These are phyloP conservation scores for Pseudozyma sp. DNA, from an alignment of 1,284 basidiomycete genomes.

Conservation along the genomic window DNA sequence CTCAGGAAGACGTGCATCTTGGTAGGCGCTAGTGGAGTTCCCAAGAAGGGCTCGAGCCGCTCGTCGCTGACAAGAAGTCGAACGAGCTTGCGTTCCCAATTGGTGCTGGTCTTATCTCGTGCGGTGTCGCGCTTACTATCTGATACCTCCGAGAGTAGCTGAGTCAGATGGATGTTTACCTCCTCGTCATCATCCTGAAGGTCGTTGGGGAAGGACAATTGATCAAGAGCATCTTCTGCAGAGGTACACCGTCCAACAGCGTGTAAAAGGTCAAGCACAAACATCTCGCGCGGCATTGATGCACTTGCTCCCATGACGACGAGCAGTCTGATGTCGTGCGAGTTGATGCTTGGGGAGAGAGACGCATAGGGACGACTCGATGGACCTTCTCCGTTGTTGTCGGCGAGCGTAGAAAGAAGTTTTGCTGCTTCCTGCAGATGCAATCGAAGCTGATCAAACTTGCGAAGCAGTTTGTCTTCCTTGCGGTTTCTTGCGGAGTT, in stretches of 20 bases:
- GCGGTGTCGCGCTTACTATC: constrained; percentile 19
- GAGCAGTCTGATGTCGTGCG: constrained; percentile 23
- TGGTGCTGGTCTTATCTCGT: constrained; percentile 42
- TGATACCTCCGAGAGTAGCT: constrained; percentile 11
- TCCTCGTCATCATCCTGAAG: neutral
- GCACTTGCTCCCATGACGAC: constrained; percentile 42
- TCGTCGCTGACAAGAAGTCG: constrained; percentile 40
- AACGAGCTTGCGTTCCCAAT: constrained; percentile 56
- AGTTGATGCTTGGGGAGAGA: neutral
- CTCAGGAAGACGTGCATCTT: constrained; percentile 47
- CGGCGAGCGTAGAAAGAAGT: constrained; percentile 7
- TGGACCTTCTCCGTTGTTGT: constrained; percentile 31
- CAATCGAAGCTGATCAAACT: constrained; percentile 26
- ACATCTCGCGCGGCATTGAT: constrained; percentile 29
- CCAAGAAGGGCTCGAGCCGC: constrained; percentile 24
- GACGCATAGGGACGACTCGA: constrained; percentile 9
- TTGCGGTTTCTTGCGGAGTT: constrained; percentile 13
- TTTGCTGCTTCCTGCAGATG: constrained; percentile 20
- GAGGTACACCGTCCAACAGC: constrained; percentile 14
- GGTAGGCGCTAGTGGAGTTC: constrained; percentile 22
- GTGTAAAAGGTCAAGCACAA: constrained; percentile 33
- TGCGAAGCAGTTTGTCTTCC: constrained; percentile 25
- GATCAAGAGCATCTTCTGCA: neutral
- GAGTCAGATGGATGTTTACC: neutral
- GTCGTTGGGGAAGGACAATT: neutral